These are phyloP conservation scores for Halocafeteria seosinensis DNA, from an alignment of 108 stramenopile genomes.

Conservation along the genomic window DNA sequence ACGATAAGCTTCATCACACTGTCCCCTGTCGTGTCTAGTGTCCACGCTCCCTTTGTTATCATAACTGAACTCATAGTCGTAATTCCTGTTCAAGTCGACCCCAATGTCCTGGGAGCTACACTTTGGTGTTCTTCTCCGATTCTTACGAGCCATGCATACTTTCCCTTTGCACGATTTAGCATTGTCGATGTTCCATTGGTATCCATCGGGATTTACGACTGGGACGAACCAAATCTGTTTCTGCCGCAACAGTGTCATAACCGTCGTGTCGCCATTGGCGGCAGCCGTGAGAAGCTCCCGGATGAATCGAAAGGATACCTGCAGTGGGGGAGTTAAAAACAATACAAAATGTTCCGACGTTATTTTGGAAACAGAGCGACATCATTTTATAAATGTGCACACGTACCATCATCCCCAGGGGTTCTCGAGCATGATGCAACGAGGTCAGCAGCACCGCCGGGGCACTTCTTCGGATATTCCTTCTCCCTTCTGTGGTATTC, in stretches of 20 bases:
- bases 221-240: conserved; percentile 1
- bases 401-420: too few species aligned
- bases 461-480: background rate
- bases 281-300: background rate
- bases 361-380: too few species aligned
- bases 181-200: background rate
- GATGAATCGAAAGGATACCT: background rate
- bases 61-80: background rate
- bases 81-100: conserved; percentile 16
- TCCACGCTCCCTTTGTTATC: conserved; percentile 4
- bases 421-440: background rate
- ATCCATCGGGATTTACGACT: conserved; percentile 9
- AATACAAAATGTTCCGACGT: too few species aligned
- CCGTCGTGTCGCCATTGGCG: background rate
- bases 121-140: background rate
- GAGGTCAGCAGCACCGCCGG: background rate
- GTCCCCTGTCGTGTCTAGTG: conserved; percentile 1
- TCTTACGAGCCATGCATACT: conserved; percentile 5
- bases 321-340: too few species aligned
- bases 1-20: conserved; percentile 9
- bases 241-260: background rate
- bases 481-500: background rate
- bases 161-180: background rate
- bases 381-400: too few species aligned
- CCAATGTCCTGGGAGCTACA: background rate